Base-by-base conservation (phyloP, 345 rosid species). In the Balakata baccata region DNA sequence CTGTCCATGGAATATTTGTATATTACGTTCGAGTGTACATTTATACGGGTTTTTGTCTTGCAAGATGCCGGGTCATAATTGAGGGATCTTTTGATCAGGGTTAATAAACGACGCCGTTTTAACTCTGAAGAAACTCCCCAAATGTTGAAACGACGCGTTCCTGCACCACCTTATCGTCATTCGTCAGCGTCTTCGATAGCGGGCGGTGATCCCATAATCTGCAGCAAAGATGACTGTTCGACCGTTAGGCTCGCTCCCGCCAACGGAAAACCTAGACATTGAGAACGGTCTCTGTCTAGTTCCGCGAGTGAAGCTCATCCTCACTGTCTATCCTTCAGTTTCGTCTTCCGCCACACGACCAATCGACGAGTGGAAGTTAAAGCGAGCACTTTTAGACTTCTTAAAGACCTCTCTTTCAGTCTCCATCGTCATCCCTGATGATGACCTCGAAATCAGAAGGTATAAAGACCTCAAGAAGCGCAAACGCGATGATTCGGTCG, bases 281-380 rank as follows among this genome's bases (percentile, higher is more conserved):
- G 98, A 88, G 66, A 84, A 82, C 49, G 88, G 89, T 16, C 89
- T 90, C 49, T 54, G 83, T 23, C 85, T 90, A 1, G 85, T 84
- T 64, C 88, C 98, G 64, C 98, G 98, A 74, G 82, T 87, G 75
- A 86, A 85, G 85, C 89, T 92, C 72, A 68, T 68, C 16, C 92
- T 92, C 78, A 77, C 88, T 8, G 84, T 94, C 76, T 68, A 86
- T 76, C 92, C 97, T 17, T 22, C 84, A 3, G 70, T 73, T 60
- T 85, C 91, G 6, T 59, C 80, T 8, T 81, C 95, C 74, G 87
- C 86, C 70, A 79, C 92, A 7, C 92, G 82, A 25, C 84, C 91
- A 68, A 81, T 92, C 79, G 97, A 94, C 82, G 97, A 92, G 77
- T 94, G 98, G 98, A 93, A 86, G 74, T 85, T 92, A 64, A 94